Evolutionary conservation across 345 rosid species (phyloP).

Genomic region (Lepidium sativum): DNA sequence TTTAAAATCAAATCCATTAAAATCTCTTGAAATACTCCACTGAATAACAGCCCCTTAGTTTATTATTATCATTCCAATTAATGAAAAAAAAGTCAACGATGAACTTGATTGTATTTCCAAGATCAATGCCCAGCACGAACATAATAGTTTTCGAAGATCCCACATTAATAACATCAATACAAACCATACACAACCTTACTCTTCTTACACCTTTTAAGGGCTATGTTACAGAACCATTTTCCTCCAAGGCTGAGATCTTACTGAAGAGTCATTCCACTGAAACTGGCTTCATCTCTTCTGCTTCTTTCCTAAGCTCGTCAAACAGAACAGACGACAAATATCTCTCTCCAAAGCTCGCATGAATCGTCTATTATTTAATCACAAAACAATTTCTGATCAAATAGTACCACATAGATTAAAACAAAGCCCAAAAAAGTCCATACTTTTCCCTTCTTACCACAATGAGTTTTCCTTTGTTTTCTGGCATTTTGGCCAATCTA

Average conservation of each 20-base stretch:
- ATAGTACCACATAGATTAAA: background rate
- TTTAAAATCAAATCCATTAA: too few species aligned
- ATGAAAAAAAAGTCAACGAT: too few species aligned
- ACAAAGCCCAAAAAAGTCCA: background rate
- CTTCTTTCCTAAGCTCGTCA: constrained; percentile 82
- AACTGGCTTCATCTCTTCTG: constrained; percentile 87
- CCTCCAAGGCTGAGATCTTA: background rate
- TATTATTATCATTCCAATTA: too few species aligned
- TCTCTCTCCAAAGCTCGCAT: constrained; percentile 93
- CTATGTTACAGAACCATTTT: background rate
- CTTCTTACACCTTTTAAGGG: background rate
- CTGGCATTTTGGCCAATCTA: constrained; percentile 72
- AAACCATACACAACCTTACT: background rate
- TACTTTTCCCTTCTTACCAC: constrained; percentile 44
- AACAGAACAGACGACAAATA: constrained; percentile 78
- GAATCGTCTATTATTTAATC: constrained; percentile 50
- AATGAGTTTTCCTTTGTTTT: constrained; percentile 92
- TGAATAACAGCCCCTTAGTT: too few species aligned
- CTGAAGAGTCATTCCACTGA: constrained; percentile 46
- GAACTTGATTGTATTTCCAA: too few species aligned
- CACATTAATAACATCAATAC: background rate
- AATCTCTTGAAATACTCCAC: too few species aligned
- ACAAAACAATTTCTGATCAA: background rate
- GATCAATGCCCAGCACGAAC: background rate
- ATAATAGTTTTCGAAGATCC: background rate